Evolutionary conservation across 495 filamentous ascomycete species (phyloP), one percentile per base, ranked within the genome.

Genomic region (Cryomyces minteri): DNA sequence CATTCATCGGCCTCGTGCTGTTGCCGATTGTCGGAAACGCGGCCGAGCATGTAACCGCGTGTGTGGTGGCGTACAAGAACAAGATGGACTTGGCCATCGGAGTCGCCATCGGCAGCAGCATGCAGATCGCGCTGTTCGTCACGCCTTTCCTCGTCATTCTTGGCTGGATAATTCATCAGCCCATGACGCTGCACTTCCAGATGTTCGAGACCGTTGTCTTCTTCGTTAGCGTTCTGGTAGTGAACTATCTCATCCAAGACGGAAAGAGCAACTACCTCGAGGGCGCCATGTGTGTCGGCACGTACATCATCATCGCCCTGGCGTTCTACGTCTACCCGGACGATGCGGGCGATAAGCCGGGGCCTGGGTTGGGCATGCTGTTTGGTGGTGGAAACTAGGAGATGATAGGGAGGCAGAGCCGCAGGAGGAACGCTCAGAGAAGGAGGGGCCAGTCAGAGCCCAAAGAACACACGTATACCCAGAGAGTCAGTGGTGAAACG

Each of bases 1-100:
- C 83, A 4, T 98, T 98, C 60, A 90, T 96, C 58, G 90, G 90
- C 67, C 71, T 98, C 44, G 80, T 98, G 49, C 70, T 98, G 33
- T 82, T 98, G 39, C 90, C 90, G 29, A 95, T 98, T 57, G 90
- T 98, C 32, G 90, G 90, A 48, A 98, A 98, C 55, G 90, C 90
- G 2, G 90, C 90, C 6, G 90, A 98, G 63, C 90, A 98, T 60
- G 88, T 93, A 36, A 95, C 90, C 6, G 90, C 90, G 9, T 79
- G 87, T 36, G 80, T 95, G 31, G 88, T 95, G 37, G 84, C 90
- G 0, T 73, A 80, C 55, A 93, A 93, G 66, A 72, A 92, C 62
- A 98, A 98, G 72, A 98, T 96, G 90, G 86, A 95, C 54, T 71
- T 98, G 11, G 88, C 88, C 12, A 84, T 98, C 64, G 82, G 84